Base-by-base conservation (phyloP, 1,284 basidiomycete species). In the Naganishia liquefaciens region DNA sequence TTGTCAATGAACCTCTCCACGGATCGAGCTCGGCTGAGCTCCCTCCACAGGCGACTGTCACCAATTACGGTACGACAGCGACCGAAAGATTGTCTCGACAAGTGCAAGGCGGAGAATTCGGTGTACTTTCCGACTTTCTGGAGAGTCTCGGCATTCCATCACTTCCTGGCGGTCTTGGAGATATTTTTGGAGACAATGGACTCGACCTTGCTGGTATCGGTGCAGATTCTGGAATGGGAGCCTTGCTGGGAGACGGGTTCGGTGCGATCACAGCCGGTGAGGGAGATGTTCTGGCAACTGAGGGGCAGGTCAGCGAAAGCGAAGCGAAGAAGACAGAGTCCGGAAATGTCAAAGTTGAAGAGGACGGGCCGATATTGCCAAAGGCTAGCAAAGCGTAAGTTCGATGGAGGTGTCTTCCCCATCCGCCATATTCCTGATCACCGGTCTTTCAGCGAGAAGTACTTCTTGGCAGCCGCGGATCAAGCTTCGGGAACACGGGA, bases 401-500 rank as follows among this genome's bases (percentile, higher is more conserved):
- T 37, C 33, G 33, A 37, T n/a, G n/a, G n/a, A n/a, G n/a, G n/a
- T n/a, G 6, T 66, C 52, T 44, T 19, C 11, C 13, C 9, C 30
- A 17, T 33, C 30, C 33, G 33, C 13, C 33, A 37, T 5, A 37
- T 10, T 37, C 33, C 33, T 37, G 33, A 37, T 37, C 9, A 37
- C 33, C 7, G 10, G 33, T 37, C 33, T 37, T 37, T n/a, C 40
- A 87, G 88, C 0, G 93, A 98, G 75, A 85, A 85, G 49, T 98
- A 96, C 79, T 83, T 97, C 70, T 83, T 98, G 39, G 96, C 92
- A 0, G 94, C 95, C 1, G 95, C 95, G 0, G 94, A 98, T 77
- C 94, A 97, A 75, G 91, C 91, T 52, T 86, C 89, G 13, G 94
- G 94, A 0, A 89, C 92, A 15, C 84, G 94, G 42, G 91, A 95